Conservation (phyloP, 768 basidiomycete species). For the Agrocybe pediades region DNA sequence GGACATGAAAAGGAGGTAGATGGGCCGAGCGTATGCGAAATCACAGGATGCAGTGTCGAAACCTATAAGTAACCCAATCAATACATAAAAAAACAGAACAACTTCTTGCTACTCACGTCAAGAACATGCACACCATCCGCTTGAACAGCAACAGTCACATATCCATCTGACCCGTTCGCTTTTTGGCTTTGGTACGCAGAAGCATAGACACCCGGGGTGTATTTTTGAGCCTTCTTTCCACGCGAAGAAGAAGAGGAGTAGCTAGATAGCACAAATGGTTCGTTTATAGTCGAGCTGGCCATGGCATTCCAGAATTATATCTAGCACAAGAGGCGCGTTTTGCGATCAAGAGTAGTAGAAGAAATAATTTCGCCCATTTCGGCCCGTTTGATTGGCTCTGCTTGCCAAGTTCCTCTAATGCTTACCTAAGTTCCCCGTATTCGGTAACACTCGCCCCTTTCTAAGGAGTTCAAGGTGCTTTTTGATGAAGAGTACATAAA, state of each 20-base stretch:
- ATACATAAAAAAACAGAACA: conserved; percentile 2
- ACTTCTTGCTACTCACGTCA: conserved; percentile 51
- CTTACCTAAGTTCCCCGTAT: background rate
- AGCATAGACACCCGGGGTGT: conserved; percentile 20
- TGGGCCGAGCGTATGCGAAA: conserved; percentile 73
- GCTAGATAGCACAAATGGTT: conserved; percentile 40
- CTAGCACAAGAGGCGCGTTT: background rate
- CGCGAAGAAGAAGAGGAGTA: conserved; percentile 26
- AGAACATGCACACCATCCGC: conserved; percentile 76
- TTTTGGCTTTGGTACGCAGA: conserved; percentile 18
- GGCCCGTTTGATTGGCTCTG: conserved; percentile 1
- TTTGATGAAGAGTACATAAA: no score
- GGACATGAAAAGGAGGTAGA: conserved; percentile 62
- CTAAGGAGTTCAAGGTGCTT: background rate
- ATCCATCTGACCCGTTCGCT: conserved; percentile 44
- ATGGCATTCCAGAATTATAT: conserved; percentile 13
- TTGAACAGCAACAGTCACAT: conserved; percentile 69
- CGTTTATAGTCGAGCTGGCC: conserved; percentile 28
- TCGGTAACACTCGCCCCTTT: background rate
- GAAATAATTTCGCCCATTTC: background rate
- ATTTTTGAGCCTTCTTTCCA: conserved; percentile 28
- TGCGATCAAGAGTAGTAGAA: background rate
- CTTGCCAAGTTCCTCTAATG: background rate
- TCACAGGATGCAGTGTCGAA: conserved; percentile 61
- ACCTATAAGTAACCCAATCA: conserved; percentile 38